Percentiles rank a stretch among this genome's conserved stretches.
These are phyloP conservation scores for Yarrowia sp. DNA, from an alignment of 805 yeast species.

Conservation along the genomic window DNA sequence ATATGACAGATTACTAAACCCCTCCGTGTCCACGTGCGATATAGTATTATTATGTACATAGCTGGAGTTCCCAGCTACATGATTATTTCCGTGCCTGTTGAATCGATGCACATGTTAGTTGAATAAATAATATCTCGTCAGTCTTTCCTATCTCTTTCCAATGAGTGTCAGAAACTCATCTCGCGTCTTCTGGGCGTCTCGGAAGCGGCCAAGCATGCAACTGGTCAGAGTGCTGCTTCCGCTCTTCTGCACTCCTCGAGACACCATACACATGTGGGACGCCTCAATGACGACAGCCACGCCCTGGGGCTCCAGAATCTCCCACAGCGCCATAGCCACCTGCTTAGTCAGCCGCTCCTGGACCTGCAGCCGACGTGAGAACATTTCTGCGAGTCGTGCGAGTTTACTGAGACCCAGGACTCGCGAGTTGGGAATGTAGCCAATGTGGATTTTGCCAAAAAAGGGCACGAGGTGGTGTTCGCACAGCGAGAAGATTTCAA, in stretches of 20 bases:
- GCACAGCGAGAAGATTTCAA: constrained; percentile 88
- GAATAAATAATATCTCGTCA: constrained; percentile 34
- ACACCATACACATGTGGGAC: constrained; percentile 98
- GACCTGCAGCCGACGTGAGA: constrained; percentile 93
- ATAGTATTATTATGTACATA: constrained; percentile 26
- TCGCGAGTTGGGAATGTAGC: constrained; percentile 93
- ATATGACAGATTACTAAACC: not conserved
- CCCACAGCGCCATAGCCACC: constrained; percentile 93
- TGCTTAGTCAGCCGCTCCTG: constrained; percentile 97
- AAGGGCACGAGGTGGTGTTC: constrained; percentile 99
- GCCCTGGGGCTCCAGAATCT: constrained; percentile 90
- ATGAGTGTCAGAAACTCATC: constrained; percentile 90
- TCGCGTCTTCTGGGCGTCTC: constrained; percentile 92
- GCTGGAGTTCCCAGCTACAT: constrained; percentile 4
- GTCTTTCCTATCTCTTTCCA: constrained; percentile 58
- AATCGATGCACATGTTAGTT: constrained; percentile 38
- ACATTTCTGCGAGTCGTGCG: constrained; percentile 97
- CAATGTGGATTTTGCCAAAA: constrained; percentile 95
- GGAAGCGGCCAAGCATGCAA: constrained; percentile 96
- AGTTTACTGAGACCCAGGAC: constrained; percentile 92
- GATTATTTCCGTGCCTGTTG: constrained; percentile 33
- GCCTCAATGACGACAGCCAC: constrained; percentile 99
- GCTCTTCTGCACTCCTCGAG: constrained; percentile 95
- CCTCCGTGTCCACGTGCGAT: constrained; percentile 10
- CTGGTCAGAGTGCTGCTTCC: constrained; percentile 94